Evolutionary conservation across 495 filamentous ascomycete genomes (phyloP), one percentile per base, ranked within the genome.

Genomic region (Trichodelitschia bisporula): DNA sequence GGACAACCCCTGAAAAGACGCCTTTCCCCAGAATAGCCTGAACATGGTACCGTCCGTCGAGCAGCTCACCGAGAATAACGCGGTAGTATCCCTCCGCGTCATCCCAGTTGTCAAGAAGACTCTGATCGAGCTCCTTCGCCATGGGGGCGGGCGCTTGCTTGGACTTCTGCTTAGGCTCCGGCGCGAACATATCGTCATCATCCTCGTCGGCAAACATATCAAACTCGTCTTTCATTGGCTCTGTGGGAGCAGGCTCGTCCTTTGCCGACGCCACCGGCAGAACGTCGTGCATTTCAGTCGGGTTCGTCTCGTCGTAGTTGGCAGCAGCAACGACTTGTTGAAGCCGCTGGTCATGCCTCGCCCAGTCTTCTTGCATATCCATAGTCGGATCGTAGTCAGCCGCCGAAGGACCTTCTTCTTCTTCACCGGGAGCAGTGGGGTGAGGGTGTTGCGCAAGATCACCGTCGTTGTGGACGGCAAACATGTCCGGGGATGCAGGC

Each of bases 151-250:
- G 47, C 2, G 51, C 49, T 29, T 64, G 60, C 10, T 54, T 33
- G 12, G 35, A 43, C 20, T 57, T 53, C n/a, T 56, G 44, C 31
- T 53, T 43, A 9, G 49, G 39, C n/a, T 61, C 57, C 34, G 68
- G 69, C 4, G 69, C 77, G 51, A 89, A 89, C 61, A 89, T 83
- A 45, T 86, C 77, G 35, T 89, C 76, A 31, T 74, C 74, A 35
- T 79, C 77, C 32, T 80, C 77, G 25, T 86, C 77, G 12, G 77
- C 79, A 48, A 95, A 95, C 84, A 95, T 97, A 47, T 97, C 89
- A 49, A 82, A 83, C 9, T 77, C 64, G 33, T 66, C 63, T 30
- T 54, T 61, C 17, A 48, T 39, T 34, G 26, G 46, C 59, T 30
- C 47, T 43, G 8, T n/a, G 27, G 44, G 44, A 25, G 44, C 39